Base-by-base conservation (phyloP, 805 yeast species). In the Saccharomycopsis oosterbeekiorum region DNA sequence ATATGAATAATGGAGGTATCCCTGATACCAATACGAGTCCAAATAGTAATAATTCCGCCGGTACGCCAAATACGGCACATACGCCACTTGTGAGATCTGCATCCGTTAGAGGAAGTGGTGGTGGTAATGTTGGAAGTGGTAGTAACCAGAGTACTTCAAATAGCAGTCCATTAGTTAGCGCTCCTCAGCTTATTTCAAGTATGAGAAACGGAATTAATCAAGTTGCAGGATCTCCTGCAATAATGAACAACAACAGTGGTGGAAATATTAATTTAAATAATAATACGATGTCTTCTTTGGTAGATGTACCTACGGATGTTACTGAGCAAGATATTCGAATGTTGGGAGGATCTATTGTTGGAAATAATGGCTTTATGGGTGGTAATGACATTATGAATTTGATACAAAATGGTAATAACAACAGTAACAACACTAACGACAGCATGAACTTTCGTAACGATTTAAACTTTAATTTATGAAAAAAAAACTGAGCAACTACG, bases 361-460 rank as follows among this genome's bases (percentile, higher is more conserved):
- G 53, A 21, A 47, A 47, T 17, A 47, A 21, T 24, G 53, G 53
- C 3, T 26, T 47, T 21, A 21, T 24, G 11, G 53, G 53, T 21
- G 34, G 34, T 26, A 47, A 47, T 24, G 53, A 47, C 14, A 47
- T 47, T 26, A 47, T 47, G 53, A 47, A 47, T 21, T 47, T 47
- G 53, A 47, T 47, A n/a, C 53, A 47, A 24, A 26, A n/a, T 43
- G 29, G 51, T 47, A 21, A 47, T 21, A 51, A 11, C n/a, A 24
- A 19, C 17, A 41, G 29, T 15, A 59, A 59, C 34, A 59, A 47
- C 19, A 42, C 41, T 53, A 40, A 54, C 21, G 61, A 69, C 14
- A 21, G 39, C 42, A 36, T 14, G 42, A 15, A 40, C 24, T 29
- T 57, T 17, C 50, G 55, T 34, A 40, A 41, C 21, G 58, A 58